Base-by-base conservation (phyloP, 139 green algal species). In the Chlamydomonas incerta region DNA sequence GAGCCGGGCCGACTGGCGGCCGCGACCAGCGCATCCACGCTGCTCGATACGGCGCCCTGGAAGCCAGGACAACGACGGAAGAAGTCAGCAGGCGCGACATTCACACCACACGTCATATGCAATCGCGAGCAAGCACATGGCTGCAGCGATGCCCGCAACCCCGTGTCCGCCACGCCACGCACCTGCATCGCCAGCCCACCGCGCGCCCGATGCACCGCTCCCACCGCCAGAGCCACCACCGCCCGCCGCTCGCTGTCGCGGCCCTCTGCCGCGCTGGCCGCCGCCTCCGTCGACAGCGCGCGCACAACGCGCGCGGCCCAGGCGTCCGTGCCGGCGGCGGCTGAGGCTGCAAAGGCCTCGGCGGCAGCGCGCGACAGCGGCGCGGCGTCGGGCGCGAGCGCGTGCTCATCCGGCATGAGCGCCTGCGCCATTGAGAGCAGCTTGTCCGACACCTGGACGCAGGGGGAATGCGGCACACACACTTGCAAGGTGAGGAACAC, bases 151-250 rank as follows among this genome's bases (percentile, higher is more conserved):
- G n/a, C n/a, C n/a, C n/a, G n/a, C n/a, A n/a, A n/a, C n/a, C n/a
- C n/a, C n/a, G n/a, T 50, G 41, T 50, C 5, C 41, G 6, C 8
- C 41, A 50, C 5, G 41, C 41, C 5, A 50, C 60, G 8, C 60
- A 66, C 60, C 60, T 95, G 93, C 70, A 98, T 85, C 14, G 91
- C 87, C 52, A 97, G 84, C 18, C 95, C 94, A 37, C 94, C 95
- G 82, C 93, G 89, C 3, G 90, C 82, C 1, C 96, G 77, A 74
- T 94, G 92, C 3, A 96, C 89, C 74, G 80, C 91, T 28, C 96
- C 95, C 26, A 97, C 80, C 10, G 95, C 92, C 62, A 99, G 86
- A 29, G 92, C 93, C 74, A 97, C 87, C 21, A 92, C 90, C 6
- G 90, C 93, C 21, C 94, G 91, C 35, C 90, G 86, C 52, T 86